A percentile compares a stretch with the other conserved stretches of the same genome.
phyloP scores from a whole-genome alignment of 1,139 yeast genomes.

The Hyphopichia pseudoburtonii region DNA sequence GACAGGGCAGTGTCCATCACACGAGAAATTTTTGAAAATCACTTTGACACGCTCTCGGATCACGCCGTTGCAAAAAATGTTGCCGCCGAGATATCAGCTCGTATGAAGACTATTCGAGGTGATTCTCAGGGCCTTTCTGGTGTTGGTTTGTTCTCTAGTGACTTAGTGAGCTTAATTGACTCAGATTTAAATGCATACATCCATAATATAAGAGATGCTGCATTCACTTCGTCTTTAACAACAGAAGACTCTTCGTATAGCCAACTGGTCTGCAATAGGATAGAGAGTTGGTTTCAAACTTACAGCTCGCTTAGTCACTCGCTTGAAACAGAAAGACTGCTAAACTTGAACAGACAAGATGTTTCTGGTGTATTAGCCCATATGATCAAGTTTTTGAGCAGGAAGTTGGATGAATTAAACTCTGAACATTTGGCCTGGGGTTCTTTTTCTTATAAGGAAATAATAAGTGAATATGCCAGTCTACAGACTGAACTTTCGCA shows the following conservation, averaged over 20 bases:
- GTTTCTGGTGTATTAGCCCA: neutral
- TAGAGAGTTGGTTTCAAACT: conserved; percentile 26
- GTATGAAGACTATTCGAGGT: neutral
- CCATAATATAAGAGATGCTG: conserved; percentile 9
- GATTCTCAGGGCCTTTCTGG: neutral
- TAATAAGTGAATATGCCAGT: conserved; percentile 8
- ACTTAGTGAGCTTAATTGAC: conserved; percentile 26
- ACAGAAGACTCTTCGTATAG: conserved; percentile 1
- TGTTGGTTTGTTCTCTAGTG: conserved; percentile 16
- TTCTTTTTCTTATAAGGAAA: neutral
- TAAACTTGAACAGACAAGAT: conserved; percentile 3
- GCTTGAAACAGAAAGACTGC: conserved; percentile 1
- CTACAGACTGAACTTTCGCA: conserved; percentile 10
- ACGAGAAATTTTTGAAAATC: conserved; percentile 7
- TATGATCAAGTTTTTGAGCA: conserved; percentile 1
- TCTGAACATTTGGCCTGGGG: conserved; percentile 3
- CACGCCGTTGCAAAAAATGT: neutral
- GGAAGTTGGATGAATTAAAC: conserved; percentile 3
- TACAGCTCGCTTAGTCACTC: conserved; percentile 6
- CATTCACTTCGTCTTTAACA: conserved; percentile 6
- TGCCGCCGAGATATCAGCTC: neutral
- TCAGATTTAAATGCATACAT: conserved; percentile 26
- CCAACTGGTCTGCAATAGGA: conserved; percentile 12
- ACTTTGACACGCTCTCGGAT: conserved; percentile 3
- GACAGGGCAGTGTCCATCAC: neutral